Base-by-base conservation (phyloP, 441 rosid species). In the Manihot esculenta region DNA sequence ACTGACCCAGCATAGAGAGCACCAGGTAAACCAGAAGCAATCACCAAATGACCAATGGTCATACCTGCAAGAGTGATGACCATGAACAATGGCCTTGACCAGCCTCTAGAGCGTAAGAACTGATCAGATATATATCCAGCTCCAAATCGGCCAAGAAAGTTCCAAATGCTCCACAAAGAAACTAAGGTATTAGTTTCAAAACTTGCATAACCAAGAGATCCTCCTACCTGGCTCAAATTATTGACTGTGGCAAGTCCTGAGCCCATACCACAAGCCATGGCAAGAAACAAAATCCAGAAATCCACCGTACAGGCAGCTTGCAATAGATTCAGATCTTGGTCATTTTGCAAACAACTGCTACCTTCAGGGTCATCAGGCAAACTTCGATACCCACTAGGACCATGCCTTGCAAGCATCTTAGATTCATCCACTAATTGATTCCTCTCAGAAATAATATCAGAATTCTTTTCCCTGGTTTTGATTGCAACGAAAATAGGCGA, bases 201-300 rank as follows among this genome's bases (percentile, higher is more conserved):
- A 78, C 51, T 77, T 10, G 83, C 71, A 75, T 90, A 92, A 54
- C 87, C 84, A n/a, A 92, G 86, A 71, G 93, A 86, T 68, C 77
- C 90, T n/a, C 96, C 96, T 26, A 92, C 77, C 73, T 92, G 94
- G 72, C 90, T 75, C 23, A 92, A 70, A 23, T 76, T 76, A 26
- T 76, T 76, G 20, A 76, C 71, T 8, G 74, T 86, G 17, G 95
- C 85, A 53, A 91, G 92, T 63, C 97, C 97, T 9, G 95, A 84
- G 6, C 93, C 95, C 89, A 89, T 82, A 48, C 97, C 93, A 62
- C 93, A 91, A 56, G 86, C 82, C 93, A 87, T 87, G 23, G 92
- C 84, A 55, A 87, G 70, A 80, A 81, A 82, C 79, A 88, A 79
- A 71, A 89, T 74, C 97, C 97, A 87, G 76, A 88, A 89, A 68